Evolutionary conservation across 2,329 filamentous ascomycete species (phyloP), one percentile per base, ranked within the genome.

Genomic region (Fusarium albidum): DNA sequence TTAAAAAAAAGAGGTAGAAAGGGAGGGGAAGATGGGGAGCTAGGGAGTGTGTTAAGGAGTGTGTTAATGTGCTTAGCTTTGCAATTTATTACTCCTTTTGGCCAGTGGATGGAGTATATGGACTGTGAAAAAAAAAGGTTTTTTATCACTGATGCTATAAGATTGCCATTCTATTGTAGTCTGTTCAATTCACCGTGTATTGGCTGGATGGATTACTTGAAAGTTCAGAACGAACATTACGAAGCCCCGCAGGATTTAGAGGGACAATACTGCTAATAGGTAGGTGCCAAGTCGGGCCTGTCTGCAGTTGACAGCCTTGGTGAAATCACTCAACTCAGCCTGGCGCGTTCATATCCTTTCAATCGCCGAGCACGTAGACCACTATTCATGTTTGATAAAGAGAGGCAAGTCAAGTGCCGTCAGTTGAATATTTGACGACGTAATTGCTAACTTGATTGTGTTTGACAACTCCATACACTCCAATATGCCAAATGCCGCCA

Each of bases 21-120:
- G 32, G 40, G 55, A 59, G 25, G 21, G 32, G 14, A 25, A 44
- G 33, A 49, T 21, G 37, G 31, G 44, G 29, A 40, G 29, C 38
- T 31, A 44, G 39, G 33, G 29, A 49, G 18, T 34, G 34, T 52
- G 28, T 21, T 26, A 34, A 32, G 37, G 35, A 31, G 39, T 25
- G 33, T 49, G 40, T 18, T 38, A 37, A 52, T 38, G 52, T 47
- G 29, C 46, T 65, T 55, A 38, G 35, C n/a, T 41, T 55, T 44
- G 53, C 35, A 41, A 34, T 29, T 33, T 32, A 42, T 38, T 43
- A 33, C 35, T 45, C 40, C 45, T 35, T 47, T 47, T 43, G 55
- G 58, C 64, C 64, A 45, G 55, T 61, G 63, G 56, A 59, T 37
- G 64, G 62, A 67, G 60, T 63, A 55, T 63, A 55, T 35, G 60